phyloP scores from a whole-genome alignment of 164 flowering plant genomes.

The Platanus orientalis region DNA sequence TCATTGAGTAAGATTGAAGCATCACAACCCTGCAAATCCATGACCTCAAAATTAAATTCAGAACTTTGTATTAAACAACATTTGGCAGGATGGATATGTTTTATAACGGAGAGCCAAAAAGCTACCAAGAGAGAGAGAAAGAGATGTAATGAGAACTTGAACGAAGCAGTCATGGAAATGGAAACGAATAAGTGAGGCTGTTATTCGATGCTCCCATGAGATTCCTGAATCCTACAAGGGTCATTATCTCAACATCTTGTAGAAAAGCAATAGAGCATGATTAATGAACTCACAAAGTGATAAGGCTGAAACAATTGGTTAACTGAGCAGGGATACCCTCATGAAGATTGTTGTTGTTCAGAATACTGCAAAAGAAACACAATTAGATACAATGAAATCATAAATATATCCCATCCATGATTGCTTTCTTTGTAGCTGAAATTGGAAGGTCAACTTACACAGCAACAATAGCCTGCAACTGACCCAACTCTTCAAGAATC shows the following conservation, averaged over 20 bases:
- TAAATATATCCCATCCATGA: no score
- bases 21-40: no score
- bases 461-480: conserved; percentile 60
- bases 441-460: conserved; percentile 40
- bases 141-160: conserved; percentile 4
- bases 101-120: no score
- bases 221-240: conserved; percentile 38
- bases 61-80: no score
- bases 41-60: no score
- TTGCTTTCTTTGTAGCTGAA: no score
- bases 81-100: no score
- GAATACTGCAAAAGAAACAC: conserved; percentile 38
- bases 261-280: not conserved
- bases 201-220: conserved; percentile 27
- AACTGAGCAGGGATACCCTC: conserved; percentile 75
- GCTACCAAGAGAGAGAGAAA: no score
- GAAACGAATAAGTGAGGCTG: conserved; percentile 32
- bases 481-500: conserved; percentile 76
- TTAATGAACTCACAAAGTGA: conserved; percentile 41
- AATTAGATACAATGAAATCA: not conserved
- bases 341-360: conserved; percentile 61
- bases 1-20: no score
- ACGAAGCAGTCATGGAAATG: no score
- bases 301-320: conserved; percentile 71
- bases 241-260: not conserved